A percentile compares a stretch with the other conserved stretches of the same genome.
These are phyloP conservation scores for Picochlorum sp. DNA, from an alignment of 139 green algal genomes.

Conservation along the genomic window DNA sequence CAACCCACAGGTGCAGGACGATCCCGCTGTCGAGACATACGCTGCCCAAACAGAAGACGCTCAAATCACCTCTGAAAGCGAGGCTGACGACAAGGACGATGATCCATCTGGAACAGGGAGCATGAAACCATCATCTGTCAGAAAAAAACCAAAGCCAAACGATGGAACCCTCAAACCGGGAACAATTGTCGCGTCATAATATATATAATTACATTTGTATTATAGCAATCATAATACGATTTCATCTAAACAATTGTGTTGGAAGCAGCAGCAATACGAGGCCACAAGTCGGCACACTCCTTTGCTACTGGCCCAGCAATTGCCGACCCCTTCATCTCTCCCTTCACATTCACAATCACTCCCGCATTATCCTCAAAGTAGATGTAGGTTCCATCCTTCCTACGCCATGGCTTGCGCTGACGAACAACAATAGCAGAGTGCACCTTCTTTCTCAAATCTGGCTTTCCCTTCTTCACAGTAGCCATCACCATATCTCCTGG, in stretches of 20 bases:
- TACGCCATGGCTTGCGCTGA: conserved; percentile 95
- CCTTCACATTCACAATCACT: conserved; percentile 99
- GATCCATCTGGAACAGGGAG: not conserved
- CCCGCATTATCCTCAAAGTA: conserved; percentile 99
- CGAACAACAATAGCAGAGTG: conserved; percentile 91
- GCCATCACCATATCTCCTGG: conserved; percentile 98
- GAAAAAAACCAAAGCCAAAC: not conserved
- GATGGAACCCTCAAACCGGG: not conserved
- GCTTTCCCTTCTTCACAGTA: conserved; percentile 99
- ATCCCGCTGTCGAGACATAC: not conserved
- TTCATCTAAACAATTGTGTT: conserved; percentile 90
- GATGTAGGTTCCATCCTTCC: conserved; percentile 97
- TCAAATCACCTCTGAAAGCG: not conserved
- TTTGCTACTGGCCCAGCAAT: conserved; percentile 98
- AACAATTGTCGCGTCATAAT: conserved; percentile 11
- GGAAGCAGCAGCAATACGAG: conserved; percentile 92
- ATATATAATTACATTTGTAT: not conserved
- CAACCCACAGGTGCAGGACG: not conserved
- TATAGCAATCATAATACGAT: conserved; percentile 9
- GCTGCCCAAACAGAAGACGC: not conserved
- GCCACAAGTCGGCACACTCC: conserved; percentile 99
- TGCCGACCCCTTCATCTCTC: conserved; percentile 99
- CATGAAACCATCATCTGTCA: not conserved
- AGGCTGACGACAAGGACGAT: no score
- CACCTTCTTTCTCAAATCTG: conserved; percentile 99